These are phyloP conservation scores for Dactylellina leptospora DNA, from an alignment of 2,329 filamentous ascomycete genomes.

Conservation along the genomic window DNA sequence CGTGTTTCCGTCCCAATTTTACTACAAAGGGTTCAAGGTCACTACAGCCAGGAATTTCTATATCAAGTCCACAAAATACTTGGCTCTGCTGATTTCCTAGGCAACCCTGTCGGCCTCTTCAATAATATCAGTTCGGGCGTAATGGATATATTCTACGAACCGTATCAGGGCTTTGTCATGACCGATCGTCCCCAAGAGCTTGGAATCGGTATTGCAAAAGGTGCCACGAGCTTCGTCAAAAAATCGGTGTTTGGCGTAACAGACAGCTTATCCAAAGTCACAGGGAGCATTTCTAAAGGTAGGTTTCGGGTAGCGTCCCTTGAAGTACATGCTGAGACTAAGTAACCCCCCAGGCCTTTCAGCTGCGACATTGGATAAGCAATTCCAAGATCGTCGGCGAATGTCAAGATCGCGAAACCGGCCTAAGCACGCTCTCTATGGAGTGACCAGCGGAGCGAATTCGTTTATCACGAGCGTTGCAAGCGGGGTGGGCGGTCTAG, in stretches of 20 bases:
- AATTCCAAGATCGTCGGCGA: conserved; percentile 94
- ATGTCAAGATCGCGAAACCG: conserved; percentile 92
- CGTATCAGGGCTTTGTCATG: conserved; percentile 96
- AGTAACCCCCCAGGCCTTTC: conserved; percentile 69
- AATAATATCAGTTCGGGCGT: conserved; percentile 98
- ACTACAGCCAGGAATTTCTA: conserved; percentile 96
- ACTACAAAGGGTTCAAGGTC: conserved; percentile 84
- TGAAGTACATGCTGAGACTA: not conserved
- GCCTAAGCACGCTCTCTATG: conserved; percentile 96
- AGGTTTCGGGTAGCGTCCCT: not conserved
- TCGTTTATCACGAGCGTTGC: conserved; percentile 92
- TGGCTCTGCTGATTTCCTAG: conserved; percentile 95
- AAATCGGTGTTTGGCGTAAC: conserved; percentile 98
- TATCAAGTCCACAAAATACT: conserved; percentile 97
- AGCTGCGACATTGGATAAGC: conserved; percentile 94
- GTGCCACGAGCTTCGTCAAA: conserved; percentile 95
- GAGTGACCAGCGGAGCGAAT: conserved; percentile 93
- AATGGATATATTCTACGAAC: conserved; percentile 98
- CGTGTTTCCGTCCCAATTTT: conserved; percentile 86
- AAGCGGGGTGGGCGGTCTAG: conserved; percentile 90
- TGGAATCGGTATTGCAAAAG: conserved; percentile 93
- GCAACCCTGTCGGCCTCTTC: conserved; percentile 96
- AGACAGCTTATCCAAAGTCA: conserved; percentile 97
- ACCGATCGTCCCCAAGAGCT: conserved; percentile 95
- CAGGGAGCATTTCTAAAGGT: conserved; percentile 92